Evolutionary conservation across 805 yeast genomes (phyloP).

Genomic region (Metschnikowia sp.): DNA sequence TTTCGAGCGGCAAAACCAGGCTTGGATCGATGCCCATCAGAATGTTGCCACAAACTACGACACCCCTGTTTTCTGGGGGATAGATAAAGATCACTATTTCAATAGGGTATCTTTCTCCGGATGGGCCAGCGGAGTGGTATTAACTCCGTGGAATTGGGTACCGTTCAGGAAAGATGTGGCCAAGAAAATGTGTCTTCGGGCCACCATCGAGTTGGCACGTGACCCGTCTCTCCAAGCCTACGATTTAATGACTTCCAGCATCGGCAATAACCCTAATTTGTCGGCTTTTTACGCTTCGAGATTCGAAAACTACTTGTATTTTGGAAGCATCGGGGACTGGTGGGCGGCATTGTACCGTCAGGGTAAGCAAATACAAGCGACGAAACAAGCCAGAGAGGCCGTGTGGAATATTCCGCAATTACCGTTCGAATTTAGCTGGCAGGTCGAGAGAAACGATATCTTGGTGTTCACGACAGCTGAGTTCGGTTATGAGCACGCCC

Average conservation of each 20-base stretch:
- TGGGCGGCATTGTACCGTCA: slow-evolving; percentile 1
- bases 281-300: background rate
- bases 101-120: background rate
- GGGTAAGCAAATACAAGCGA: background rate
- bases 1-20: background rate
- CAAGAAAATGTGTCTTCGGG: background rate
- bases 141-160: background rate
- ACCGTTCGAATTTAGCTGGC: background rate
- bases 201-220: background rate
- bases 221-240: background rate
- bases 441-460: background rate
- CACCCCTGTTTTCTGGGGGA: background rate
- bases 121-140: background rate
- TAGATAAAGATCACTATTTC: background rate
- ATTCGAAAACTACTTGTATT: background rate
- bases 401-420: background rate
- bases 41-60: background rate
- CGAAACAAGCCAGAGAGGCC: background rate
- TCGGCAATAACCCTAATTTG: background rate
- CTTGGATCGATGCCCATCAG: background rate
- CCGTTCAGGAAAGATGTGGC: background rate
- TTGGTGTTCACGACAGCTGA: background rate
- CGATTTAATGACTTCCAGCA: too few relatives aligned
- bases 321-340: background rate
- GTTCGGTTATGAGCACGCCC: background rate